Evolutionary conservation across 2,329 filamentous ascomycete genomes (phyloP).

Genomic region (Didymella pinodella): DNA sequence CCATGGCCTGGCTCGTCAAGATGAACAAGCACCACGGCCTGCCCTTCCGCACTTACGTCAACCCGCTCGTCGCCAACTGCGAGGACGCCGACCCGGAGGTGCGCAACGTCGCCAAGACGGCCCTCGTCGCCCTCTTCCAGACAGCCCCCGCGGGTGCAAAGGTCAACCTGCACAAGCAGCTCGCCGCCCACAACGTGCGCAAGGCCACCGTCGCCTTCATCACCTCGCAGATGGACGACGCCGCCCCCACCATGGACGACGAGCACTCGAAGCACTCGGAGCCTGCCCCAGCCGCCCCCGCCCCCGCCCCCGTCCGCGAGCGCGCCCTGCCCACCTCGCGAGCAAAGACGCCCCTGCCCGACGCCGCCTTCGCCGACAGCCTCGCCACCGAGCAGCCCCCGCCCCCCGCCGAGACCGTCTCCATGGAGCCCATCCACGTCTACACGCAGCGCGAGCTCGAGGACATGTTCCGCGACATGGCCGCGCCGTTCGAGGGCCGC

Average conservation of each 20-base stretch:
- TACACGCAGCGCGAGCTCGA: constrained; percentile 89
- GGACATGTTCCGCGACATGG: constrained; percentile 83
- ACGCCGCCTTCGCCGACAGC: constrained; percentile 55
- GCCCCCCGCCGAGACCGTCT: constrained; percentile 73
- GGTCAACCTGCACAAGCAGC: constrained; percentile 84
- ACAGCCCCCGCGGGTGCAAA: constrained; percentile 84
- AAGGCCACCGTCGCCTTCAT: constrained; percentile 86
- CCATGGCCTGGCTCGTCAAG: constrained; percentile 85
- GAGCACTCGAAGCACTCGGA: constrained; percentile 3
- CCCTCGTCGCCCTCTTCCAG: constrained; percentile 87
- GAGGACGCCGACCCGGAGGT: constrained; percentile 91
- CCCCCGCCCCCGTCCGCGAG: constrained; percentile 29
- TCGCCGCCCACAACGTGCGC: constrained; percentile 83
- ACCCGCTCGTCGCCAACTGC: constrained; percentile 81
- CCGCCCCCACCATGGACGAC: constrained; percentile 55
- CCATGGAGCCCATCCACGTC: constrained; percentile 81
- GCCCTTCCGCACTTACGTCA: constrained; percentile 83
- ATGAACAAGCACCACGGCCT: constrained; percentile 84
- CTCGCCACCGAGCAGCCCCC: constrained; percentile 63
- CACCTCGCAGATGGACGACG: constrained; percentile 77
- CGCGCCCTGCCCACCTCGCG: constrained; percentile 46
- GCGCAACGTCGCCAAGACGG: constrained; percentile 81
- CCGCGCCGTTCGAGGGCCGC: constrained; percentile 80
- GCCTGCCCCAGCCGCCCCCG: constrained; percentile 14
- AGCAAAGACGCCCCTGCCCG: constrained; percentile 49